These are phyloP conservation scores for Infundibulicybe gibba DNA, from an alignment of 768 basidiomycete species.

Conservation along the genomic window DNA sequence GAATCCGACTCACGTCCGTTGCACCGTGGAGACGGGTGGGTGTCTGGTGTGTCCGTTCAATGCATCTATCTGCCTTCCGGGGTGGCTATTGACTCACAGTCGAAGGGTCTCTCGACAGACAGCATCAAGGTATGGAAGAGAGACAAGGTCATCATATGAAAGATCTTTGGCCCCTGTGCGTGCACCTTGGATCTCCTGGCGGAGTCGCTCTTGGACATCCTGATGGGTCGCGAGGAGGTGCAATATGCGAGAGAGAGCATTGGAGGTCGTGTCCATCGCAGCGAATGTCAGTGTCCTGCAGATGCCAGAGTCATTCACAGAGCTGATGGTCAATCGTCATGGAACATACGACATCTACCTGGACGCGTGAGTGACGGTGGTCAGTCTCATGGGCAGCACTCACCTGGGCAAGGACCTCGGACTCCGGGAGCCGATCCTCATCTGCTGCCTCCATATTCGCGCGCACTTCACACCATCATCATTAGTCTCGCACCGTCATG, in stretches of 20 bases:
- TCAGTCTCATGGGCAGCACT: background rate
- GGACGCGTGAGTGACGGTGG: background rate
- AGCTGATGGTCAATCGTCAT: background rate
- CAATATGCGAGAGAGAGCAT: conserved; percentile 31
- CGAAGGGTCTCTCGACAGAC: conserved; percentile 35
- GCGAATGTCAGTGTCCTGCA: conserved; percentile 26
- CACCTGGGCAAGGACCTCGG: conserved; percentile 31
- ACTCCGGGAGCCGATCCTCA: conserved; percentile 26
- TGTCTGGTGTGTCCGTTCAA: conserved; percentile 1
- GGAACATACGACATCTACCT: conserved; percentile 8
- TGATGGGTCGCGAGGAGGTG: conserved; percentile 25
- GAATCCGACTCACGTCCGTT: conserved; percentile 8
- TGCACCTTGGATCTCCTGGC: conserved; percentile 28
- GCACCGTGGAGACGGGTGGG: conserved; percentile 11
- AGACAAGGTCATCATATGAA: conserved; percentile 31
- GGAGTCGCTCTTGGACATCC: conserved; percentile 28
- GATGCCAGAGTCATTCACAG: background rate
- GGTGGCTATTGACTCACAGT: conserved; percentile 19
- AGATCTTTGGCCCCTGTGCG: conserved; percentile 17
- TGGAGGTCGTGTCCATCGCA: conserved; percentile 41
- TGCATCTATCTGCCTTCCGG: background rate
- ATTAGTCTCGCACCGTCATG: background rate
- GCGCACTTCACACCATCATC: conserved; percentile 17
- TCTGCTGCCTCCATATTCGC: conserved; percentile 26
- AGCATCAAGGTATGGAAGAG: conserved; percentile 34